These are phyloP conservation scores for Prototheca wickerhamii DNA, from an alignment of 163 green algal species.

Conservation along the genomic window DNA sequence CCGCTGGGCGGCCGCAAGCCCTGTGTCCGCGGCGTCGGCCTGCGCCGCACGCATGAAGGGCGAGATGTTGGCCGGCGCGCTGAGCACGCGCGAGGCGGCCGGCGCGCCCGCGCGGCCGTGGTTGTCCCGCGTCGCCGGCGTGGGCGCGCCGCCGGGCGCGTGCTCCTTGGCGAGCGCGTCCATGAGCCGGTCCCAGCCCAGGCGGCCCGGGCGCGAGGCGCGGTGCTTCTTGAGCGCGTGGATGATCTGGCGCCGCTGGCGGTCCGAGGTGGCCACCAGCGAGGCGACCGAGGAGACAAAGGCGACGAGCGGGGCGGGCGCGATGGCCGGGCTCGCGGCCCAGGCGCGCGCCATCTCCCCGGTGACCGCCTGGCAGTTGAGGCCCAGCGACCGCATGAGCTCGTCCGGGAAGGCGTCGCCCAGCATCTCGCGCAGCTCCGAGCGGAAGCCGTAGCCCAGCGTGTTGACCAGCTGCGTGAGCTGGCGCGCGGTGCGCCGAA, in stretches of 20 bases:
- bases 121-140: no score
- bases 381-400: neutral
- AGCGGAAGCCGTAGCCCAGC: neutral
- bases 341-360: neutral
- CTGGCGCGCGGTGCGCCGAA: constrained; percentile 3
- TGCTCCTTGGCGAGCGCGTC: no score
- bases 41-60: neutral
- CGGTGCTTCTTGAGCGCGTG: neutral
- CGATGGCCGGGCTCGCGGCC: neutral
- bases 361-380: neutral
- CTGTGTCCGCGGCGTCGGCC: neutral
- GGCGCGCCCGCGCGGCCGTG: no score
- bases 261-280: constrained; percentile 1
- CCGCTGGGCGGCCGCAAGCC: no score
- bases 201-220: neutral
- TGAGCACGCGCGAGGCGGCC: neutral
- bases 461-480: constrained; percentile 3
- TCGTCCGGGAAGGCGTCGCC: constrained; percentile 2
- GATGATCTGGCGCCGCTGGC: constrained; percentile 4
- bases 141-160: no score
- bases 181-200: neutral
- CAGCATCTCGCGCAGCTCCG: constrained; percentile 4
- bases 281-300: neutral
- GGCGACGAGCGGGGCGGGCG: neutral
- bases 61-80: neutral